Conservation (phyloP, 768 basidiomycete genomes). For the Phanerochaete carnosa region DNA sequence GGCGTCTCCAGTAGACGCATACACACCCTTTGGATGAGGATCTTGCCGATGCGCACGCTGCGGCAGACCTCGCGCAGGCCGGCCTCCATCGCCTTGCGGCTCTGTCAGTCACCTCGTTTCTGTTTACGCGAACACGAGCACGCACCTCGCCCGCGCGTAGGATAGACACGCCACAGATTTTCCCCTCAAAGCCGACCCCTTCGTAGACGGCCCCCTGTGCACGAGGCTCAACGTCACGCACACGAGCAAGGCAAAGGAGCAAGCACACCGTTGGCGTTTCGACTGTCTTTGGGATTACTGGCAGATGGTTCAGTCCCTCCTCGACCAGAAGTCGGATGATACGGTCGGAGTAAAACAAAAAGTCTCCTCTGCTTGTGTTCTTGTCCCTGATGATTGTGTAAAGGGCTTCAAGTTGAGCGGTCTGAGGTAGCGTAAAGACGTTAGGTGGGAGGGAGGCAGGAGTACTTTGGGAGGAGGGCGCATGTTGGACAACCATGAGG, state of each 20-base stretch:
- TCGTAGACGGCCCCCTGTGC: constrained; percentile 73
- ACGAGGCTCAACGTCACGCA: background rate
- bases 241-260: background rate
- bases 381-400: constrained; percentile 94
- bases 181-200: constrained; percentile 93
- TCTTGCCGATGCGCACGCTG: constrained; percentile 93
- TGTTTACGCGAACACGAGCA: constrained; percentile 1
- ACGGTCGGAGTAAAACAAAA: constrained; percentile 92
- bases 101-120: background rate
- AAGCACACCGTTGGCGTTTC: constrained; percentile 72
- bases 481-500: constrained; percentile 18
- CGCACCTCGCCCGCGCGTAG: constrained; percentile 87
- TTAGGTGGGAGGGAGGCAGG: constrained; percentile 60
- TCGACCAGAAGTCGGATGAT: constrained; percentile 84
- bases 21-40: constrained; percentile 87
- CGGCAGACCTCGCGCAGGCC: constrained; percentile 95
- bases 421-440: constrained; percentile 87
- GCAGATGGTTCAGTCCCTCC: constrained; percentile 85
- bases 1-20: background rate
- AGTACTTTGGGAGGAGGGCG: constrained; percentile 31
- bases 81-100: constrained; percentile 87
- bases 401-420: constrained; percentile 90
- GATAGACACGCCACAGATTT: constrained; percentile 95
- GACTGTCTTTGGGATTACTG: constrained; percentile 72
- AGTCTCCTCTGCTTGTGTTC: constrained; percentile 87